Evolutionary conservation across 768 basidiomycete genomes (phyloP).

Genomic region (Galerina marginata): DNA sequence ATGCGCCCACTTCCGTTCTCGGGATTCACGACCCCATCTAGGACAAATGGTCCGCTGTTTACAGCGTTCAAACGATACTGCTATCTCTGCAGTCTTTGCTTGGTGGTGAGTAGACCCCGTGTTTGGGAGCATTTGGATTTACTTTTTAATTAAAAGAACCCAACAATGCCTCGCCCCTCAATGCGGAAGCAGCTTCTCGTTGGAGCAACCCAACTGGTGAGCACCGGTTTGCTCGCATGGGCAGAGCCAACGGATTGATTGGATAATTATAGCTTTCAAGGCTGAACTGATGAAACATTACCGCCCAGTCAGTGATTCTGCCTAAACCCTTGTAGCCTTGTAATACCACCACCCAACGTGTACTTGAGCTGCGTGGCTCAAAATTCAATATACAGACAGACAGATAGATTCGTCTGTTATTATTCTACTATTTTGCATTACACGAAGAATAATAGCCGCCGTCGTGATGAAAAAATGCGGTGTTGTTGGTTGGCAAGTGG

Average conservation of each 20-base stretch:
- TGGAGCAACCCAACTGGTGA: constrained; percentile 78
- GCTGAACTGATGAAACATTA: constrained; percentile 74
- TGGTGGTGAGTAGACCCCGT: constrained; percentile 64
- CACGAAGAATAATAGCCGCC: too few species aligned
- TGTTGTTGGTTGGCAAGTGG: constrained; percentile 17
- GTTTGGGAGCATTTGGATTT: not conserved
- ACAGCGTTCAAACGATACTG: constrained; percentile 89
- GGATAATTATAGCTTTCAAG: constrained; percentile 62
- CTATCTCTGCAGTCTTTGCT: constrained; percentile 87
- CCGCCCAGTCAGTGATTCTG: constrained; percentile 52
- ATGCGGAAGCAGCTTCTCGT: constrained; percentile 81
- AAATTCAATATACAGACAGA: constrained; percentile 5
- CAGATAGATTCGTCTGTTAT: too few species aligned
- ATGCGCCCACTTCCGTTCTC: not conserved
- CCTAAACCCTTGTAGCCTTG: constrained; percentile 15
- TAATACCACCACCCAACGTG: constrained; percentile 14
- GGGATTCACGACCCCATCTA: constrained; percentile 27
- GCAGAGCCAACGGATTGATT: constrained; percentile 6
- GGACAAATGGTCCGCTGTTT: constrained; percentile 95
- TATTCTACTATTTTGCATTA: too few species aligned
- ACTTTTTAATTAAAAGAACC: constrained; percentile 60
- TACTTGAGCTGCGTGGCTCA: constrained; percentile 13
- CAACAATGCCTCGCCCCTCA: constrained; percentile 91
- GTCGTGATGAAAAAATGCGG: not conserved
- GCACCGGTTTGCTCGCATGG: constrained; percentile 13